These are phyloP conservation scores for Exophiala mesophila DNA, from an alignment of 2,329 filamentous ascomycete genomes.

Conservation along the genomic window DNA sequence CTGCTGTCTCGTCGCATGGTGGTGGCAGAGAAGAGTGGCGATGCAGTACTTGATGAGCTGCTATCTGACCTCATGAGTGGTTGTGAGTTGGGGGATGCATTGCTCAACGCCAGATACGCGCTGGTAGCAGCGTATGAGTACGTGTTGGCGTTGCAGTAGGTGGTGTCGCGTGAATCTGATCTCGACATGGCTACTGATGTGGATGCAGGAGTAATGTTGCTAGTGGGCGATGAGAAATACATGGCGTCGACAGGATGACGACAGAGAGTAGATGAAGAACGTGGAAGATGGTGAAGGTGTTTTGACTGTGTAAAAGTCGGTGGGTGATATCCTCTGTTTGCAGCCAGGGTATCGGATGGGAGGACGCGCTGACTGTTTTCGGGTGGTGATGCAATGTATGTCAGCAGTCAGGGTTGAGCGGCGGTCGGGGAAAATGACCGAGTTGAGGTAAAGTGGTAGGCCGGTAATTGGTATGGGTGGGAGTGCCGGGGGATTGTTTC, in stretches of 20 bases:
- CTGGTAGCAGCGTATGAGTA: slow-evolving; percentile 15
- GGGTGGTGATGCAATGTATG: slow-evolving; percentile 21
- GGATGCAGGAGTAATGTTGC: slow-evolving; percentile 25
- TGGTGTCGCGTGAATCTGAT: slow-evolving; percentile 27
- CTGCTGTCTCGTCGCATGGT: slow-evolving; percentile 25
- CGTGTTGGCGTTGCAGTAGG: slow-evolving; percentile 13
- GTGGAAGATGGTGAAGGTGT: slow-evolving; percentile 5
- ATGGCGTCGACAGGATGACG: slow-evolving; percentile 14
- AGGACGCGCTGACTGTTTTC: slow-evolving; percentile 10
- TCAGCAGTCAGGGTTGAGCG: slow-evolving; percentile 4
- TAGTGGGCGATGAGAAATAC: slow-evolving; percentile 25
- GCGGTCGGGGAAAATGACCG: slow-evolving; percentile 1
- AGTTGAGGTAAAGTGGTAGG: slow-evolving; percentile 7
- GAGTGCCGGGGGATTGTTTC: slow-evolving; percentile 6
- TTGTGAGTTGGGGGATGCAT: slow-evolving; percentile 20
- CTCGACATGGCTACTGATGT: slow-evolving; percentile 27
- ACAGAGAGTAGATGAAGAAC: not conserved
- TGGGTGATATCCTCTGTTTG: slow-evolving; percentile 7
- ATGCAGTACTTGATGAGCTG: slow-evolving; percentile 12
- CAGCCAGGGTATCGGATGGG: slow-evolving; percentile 12
- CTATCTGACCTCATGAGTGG: slow-evolving; percentile 14
- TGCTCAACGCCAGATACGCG: slow-evolving; percentile 20
- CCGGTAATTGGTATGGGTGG: slow-evolving; percentile 6
- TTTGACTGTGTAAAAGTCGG: not conserved
- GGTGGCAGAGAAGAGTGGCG: slow-evolving; percentile 8